Evolutionary conservation across 2,329 filamentous ascomycete genomes (phyloP).

Genomic region (Stagonosporopsis cucurbitacearum): DNA sequence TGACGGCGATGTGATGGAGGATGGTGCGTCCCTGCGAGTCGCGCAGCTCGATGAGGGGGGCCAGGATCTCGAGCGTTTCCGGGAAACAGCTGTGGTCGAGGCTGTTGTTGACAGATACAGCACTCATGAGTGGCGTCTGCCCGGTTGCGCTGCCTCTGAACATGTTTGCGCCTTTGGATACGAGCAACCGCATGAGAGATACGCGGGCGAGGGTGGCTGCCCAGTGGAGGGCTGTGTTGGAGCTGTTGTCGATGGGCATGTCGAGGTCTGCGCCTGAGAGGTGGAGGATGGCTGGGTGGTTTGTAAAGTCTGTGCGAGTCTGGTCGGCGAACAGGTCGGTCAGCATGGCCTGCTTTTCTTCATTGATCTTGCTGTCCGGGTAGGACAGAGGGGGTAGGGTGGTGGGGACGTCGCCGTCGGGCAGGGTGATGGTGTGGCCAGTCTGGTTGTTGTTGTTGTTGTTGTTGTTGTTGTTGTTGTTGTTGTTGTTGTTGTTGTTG

Average conservation of each 20-base stretch:
- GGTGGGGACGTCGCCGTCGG: conserved; percentile 61
- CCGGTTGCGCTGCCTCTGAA: conserved; percentile 87
- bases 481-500: no score
- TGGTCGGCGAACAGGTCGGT: conserved; percentile 67
- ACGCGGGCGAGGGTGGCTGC: conserved; percentile 90
- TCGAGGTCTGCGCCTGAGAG: conserved; percentile 84
- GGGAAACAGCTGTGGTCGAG: conserved; percentile 90
- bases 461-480: conserved; percentile 50
- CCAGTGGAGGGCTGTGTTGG: conserved; percentile 94
- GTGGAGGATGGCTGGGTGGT: conserved; percentile 77
- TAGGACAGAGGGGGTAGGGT: conserved; percentile 70
- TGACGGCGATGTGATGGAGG: conserved; percentile 93
- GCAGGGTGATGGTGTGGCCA: conserved; percentile 55
- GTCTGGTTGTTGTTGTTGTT: conserved; percentile 51
- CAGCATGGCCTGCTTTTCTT: conserved; percentile 84
- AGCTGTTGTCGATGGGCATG: conserved; percentile 86
- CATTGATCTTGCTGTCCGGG: conserved; percentile 67
- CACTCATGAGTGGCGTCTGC: conserved; percentile 91
- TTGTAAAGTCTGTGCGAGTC: conserved; percentile 71
- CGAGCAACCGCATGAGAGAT: conserved; percentile 78
- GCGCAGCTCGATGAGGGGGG: conserved; percentile 86
- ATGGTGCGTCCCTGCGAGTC: conserved; percentile 91
- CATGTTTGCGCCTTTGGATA: conserved; percentile 84
- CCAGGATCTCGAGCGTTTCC: conserved; percentile 85
- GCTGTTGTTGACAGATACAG: conserved; percentile 92